Evolutionary conservation across 2,329 filamentous ascomycete genomes (phyloP).

Genomic region (Phaeomoniella chlamydospora): DNA sequence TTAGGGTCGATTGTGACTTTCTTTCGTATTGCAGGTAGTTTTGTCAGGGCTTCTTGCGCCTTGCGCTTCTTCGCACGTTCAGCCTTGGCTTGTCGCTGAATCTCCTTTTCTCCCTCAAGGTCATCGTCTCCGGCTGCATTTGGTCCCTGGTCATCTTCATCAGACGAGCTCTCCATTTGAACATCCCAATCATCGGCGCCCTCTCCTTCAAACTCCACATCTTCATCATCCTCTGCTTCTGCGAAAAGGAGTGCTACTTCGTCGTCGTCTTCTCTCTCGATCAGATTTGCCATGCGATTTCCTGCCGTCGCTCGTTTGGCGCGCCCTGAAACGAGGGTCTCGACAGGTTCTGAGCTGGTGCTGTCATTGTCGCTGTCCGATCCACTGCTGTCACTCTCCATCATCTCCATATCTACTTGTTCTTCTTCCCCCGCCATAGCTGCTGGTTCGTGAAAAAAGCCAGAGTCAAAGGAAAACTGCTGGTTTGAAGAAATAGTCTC

Average conservation of each 20-base stretch:
- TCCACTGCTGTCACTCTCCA: neutral
- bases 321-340: constrained; percentile 62
- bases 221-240: constrained; percentile 53
- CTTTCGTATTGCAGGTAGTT: constrained; percentile 42
- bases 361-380: constrained; percentile 15
- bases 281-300: constrained; percentile 65
- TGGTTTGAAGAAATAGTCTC: too few species aligned
- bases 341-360: constrained; percentile 22
- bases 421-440: neutral
- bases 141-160: constrained; percentile 61
- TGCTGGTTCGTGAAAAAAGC: too few species aligned
- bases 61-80: constrained; percentile 70
- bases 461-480: too few species aligned
- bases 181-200: constrained; percentile 45
- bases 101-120: constrained; percentile 71
- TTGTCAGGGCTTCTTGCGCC: constrained; percentile 58
- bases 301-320: constrained; percentile 68
- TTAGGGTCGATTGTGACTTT: constrained; percentile 55
- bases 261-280: constrained; percentile 56
- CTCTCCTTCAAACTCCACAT: constrained; percentile 26
- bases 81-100: constrained; percentile 61
- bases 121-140: constrained; percentile 44
- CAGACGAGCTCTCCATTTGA: constrained; percentile 73
- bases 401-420: neutral
- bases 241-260: constrained; percentile 61